Percentiles rank a stretch among this genome's conserved stretches.
phyloP scores from a whole-genome alignment of 2,329 filamentous ascomycete genomes.

The Lasiodiplodia hormozganensis region DNA sequence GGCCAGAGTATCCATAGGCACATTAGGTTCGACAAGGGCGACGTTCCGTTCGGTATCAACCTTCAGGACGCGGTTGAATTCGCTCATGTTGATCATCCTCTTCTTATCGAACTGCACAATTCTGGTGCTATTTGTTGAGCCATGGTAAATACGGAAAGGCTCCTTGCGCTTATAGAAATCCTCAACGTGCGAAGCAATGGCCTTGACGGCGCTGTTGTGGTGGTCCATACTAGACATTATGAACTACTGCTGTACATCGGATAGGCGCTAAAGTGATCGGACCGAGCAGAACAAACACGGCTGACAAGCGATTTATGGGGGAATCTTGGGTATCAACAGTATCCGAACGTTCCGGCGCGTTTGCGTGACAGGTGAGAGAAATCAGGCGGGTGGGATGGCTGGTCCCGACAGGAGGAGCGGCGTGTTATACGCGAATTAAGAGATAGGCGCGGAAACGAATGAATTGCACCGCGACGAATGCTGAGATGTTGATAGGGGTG shows the following conservation, averaged over 20 bases:
- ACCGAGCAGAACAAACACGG: background rate
- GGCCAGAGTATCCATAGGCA: constrained; percentile 70
- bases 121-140: constrained; percentile 62
- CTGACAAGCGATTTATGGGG: background rate
- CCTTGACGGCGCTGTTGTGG: constrained; percentile 46
- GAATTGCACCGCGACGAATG: background rate
- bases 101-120: constrained; percentile 49
- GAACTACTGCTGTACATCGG: background rate
- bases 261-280: background rate
- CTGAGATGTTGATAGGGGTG: background rate
- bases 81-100: constrained; percentile 57
- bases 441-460: background rate
- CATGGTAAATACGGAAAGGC: constrained; percentile 64
- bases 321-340: background rate
- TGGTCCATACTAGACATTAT: constrained; percentile 36
- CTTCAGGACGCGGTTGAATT: constrained; percentile 55
- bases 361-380: background rate
- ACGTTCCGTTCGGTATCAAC: constrained; percentile 52
- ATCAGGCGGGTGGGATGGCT: background rate
- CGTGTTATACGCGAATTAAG: background rate
- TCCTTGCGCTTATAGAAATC: constrained; percentile 55
- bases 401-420: background rate
- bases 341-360: background rate
- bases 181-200: constrained; percentile 49
- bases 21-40: constrained; percentile 70